Evolutionary conservation across 257 asterid genomes (phyloP).

Genomic region (Solanum bulbocastanum): DNA sequence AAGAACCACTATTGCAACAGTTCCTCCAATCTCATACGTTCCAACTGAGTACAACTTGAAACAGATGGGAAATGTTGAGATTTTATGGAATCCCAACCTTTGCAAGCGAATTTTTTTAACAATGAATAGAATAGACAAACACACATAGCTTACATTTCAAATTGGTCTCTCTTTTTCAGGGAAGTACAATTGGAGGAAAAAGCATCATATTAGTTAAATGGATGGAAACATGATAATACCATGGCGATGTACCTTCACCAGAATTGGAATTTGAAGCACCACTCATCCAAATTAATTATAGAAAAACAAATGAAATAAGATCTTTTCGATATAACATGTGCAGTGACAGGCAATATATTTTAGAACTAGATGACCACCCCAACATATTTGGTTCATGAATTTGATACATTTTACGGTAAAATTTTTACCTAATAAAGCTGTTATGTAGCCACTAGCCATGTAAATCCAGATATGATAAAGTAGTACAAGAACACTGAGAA

Average conservation of each 20-base stretch:
- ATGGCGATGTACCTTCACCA: neutral
- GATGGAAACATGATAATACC: neutral
- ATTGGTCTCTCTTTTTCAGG: neutral
- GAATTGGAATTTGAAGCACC: neutral
- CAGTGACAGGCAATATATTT: neutral
- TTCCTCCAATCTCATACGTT: conserved; percentile 51
- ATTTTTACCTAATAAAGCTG: neutral
- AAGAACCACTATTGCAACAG: conserved; percentile 58
- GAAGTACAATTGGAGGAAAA: neutral
- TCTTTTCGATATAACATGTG: neutral
- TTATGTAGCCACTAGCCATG: neutral
- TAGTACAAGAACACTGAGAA: neutral
- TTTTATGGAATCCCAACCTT: conserved; percentile 23
- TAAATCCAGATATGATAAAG: neutral
- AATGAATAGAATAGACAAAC: neutral
- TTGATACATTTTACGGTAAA: neutral
- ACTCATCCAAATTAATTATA: neutral
- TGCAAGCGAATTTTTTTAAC: conserved; percentile 8
- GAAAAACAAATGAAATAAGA: neutral
- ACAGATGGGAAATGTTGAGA: neutral
- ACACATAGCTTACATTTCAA: neutral
- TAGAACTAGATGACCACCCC: neutral
- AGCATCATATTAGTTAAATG: neutral
- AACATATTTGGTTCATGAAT: neutral
- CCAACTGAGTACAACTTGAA: conserved; percentile 12